Conservation (phyloP, 2,329 filamentous ascomycete species). For the Ascochyta pisi region DNA sequence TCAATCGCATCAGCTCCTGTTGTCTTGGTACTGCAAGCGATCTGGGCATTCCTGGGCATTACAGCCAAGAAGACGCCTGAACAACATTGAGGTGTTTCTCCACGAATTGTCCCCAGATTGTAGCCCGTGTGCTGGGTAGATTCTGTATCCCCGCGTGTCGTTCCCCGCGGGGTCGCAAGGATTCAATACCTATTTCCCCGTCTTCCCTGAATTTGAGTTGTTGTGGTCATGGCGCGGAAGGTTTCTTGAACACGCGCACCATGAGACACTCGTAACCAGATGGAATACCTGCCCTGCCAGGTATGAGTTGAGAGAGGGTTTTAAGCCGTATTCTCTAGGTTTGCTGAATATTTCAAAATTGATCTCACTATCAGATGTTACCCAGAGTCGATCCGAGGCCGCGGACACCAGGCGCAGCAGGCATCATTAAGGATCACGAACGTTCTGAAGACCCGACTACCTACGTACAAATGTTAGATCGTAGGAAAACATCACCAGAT, state of each 20-base stretch:
- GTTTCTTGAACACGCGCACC: not conserved
- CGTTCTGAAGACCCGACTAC: not conserved
- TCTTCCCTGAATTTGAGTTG: not conserved
- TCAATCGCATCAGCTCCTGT: slow-evolving; percentile 9
- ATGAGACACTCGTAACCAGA: not conserved
- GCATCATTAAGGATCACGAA: not conserved
- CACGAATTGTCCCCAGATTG: slow-evolving; percentile 20
- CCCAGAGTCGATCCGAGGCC: not conserved
- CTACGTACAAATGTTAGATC: not conserved
- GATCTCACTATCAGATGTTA: not conserved
- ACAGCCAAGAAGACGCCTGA: slow-evolving; percentile 5
- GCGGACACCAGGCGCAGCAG: not conserved
- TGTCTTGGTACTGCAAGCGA: slow-evolving; percentile 18
- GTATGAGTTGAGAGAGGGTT: not conserved
- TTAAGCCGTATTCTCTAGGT: not conserved
- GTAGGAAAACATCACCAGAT: not conserved
- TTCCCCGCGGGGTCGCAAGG: slow-evolving; percentile 11
- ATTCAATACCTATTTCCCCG: slow-evolving; percentile 3
- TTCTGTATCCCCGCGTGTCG: slow-evolving; percentile 2
- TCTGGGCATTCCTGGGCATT: slow-evolving; percentile 14
- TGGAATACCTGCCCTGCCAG: not conserved
- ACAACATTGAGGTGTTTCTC: slow-evolving; percentile 15
- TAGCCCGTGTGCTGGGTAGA: slow-evolving; percentile 4
- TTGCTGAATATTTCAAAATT: not conserved
- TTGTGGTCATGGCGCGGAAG: not conserved